Evolutionary conservation across 306 rosid species (phyloP), one percentile per base, ranked within the genome.

Genomic region (Neltuma alba): DNA sequence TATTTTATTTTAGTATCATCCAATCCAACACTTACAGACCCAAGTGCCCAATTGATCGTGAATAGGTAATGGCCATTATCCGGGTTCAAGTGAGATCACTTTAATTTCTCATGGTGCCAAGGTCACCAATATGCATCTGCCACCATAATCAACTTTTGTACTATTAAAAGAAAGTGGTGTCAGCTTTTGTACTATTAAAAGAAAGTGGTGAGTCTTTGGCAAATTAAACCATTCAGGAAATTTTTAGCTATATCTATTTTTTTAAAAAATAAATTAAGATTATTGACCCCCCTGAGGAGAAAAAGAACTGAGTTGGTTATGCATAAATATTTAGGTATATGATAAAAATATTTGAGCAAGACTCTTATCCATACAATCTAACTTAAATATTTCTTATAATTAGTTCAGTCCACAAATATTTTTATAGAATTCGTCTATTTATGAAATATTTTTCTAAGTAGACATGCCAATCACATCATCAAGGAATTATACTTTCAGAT

Each of bases 91-190:
- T 11, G 74, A 79, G 79, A 72, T 71, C 58, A 55, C 74, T 58
- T n/a, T n/a, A n/a, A n/a, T n/a, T 86, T 86, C 89, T 90, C 72
- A 55, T 79, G 86, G 55, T 76, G 66, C 86, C 85, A 88, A 75
- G 76, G 73, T 64, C 72, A 20, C 79, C 86, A 86, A 60, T 54
- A 10, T 6, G 9, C 44, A 66, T 55, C 9, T 68, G 68, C 48
- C 83, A 77, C 45, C 79, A n/a, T 73, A 34, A 60, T 16, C 70
- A 33, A 69, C 68, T 52, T 55, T 38, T 15, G 13, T 38, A 0
- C 93, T 83, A 30, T 45, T 55, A 58, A 54, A 20, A 83, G 89
- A 81, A 83, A 38, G 57, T 71, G 80, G 83, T 55, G 81, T 16
- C 70, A 33, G 72, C 68, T 52, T 55, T 38, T 15, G 13, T 38